Evolutionary conservation across 345 rosid species (phyloP), one percentile per base, ranked within the genome.

Genomic region (Euphorbia tirucalli): DNA sequence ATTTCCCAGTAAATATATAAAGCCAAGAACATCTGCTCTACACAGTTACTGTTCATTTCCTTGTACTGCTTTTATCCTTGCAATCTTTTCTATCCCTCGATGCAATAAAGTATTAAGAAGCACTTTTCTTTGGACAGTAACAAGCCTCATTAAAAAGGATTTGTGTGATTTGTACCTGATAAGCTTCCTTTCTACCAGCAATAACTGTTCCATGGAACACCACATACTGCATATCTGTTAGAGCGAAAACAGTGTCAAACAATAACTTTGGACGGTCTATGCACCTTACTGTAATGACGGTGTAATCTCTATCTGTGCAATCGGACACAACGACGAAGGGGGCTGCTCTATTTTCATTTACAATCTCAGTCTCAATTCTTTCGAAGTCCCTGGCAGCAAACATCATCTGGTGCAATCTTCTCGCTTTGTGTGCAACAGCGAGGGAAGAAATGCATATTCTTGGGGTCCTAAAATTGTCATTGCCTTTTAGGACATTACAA

Each of bases 151-250:
- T n/a, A 28, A 19, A 62, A 62, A 15, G 22, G 21, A 7, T 15
- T 31, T 31, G 18, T n/a, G n/a, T n/a, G 31, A 16, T 3, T 30
- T 11, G 30, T 44, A 83, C 88, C 87, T 84, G 90, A 78, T 83
- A 75, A 41, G 90, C 87, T 76, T 81, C 84, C 65, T 62, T 70
- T 66, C 74, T 74, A 66, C 75, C 79, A 2, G 83, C 70, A 24
- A 77, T 61, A 24, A 86, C 85, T 2, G 79, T 81, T 32, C 82
- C 87, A 15, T 84, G 90, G 63, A 79, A 84, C n/a, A 86, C 80
- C 30, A 83, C 83, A 59, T 84, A 82, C 77, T 82, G 82, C 89
- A 86, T 84, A 32, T 83, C 84, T 14, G 85, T 86, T 44, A 86
- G 68, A 18, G 86, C 69, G 71, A 85, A 80, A 6, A 84, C 66